These are phyloP conservation scores for Ceratocystis cacaofunesta DNA, from an alignment of 2,329 filamentous ascomycete species.

Conservation along the genomic window DNA sequence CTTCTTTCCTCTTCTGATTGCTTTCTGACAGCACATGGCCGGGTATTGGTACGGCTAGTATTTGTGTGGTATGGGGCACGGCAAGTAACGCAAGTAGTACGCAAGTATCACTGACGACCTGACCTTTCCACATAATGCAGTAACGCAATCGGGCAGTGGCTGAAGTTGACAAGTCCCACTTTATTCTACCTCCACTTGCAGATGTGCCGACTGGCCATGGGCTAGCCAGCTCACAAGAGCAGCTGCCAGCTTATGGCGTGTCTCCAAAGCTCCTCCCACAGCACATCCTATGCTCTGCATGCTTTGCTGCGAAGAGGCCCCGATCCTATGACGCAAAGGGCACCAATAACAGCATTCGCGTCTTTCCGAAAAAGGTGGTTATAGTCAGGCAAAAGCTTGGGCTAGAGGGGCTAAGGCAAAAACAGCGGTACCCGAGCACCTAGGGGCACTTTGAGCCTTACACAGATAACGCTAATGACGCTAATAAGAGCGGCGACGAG, in stretches of 20 bases:
- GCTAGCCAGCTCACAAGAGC: neutral
- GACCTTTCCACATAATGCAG: neutral
- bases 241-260: conserved; percentile 1
- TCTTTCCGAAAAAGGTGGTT: neutral
- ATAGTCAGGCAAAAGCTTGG: neutral
- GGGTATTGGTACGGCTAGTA: neutral
- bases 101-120: neutral
- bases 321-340: conserved; percentile 3
- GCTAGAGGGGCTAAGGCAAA: neutral
- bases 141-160: conserved; percentile 1
- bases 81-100: neutral
- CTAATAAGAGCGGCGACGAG: neutral
- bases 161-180: neutral
- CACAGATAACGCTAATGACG: neutral
- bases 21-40: neutral
- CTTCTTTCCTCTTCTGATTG: neutral
- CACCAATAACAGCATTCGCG: neutral
- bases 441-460: neutral
- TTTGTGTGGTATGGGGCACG: neutral
- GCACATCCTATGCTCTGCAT: neutral
- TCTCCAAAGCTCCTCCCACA: neutral
- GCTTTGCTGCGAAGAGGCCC: neutral
- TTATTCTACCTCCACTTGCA: neutral
- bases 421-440: neutral
- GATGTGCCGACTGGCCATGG: neutral